Base-by-base conservation (phyloP, 257 asterid genomes). In the Solanum ossicruentum region DNA sequence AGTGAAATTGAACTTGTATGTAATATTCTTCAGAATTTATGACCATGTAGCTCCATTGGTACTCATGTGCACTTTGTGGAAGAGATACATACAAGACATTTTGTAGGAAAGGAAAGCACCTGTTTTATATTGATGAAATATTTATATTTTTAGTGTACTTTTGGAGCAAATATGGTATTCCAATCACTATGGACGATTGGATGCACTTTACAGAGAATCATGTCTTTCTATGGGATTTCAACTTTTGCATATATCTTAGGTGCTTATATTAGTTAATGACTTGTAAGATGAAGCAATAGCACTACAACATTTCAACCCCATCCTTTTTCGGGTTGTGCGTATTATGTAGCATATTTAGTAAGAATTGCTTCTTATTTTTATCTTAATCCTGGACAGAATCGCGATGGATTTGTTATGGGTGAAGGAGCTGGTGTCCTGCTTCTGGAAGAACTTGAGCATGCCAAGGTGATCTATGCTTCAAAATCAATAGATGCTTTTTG, bases 351-450 rank as follows among this genome's bases (percentile, higher is more conserved):
- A 41, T 52, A 78, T 51, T 78, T 26, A 28, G 65, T 78, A 21
- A 52, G 65, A 77, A 78, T 54, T 52, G 65, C 28, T 78, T 78
- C 65, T 78, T 54, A 78, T 78, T 10, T 84, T 52, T 39, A 23
- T 75, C 82, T 71, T 81, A 71, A n/a, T 81, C 54, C 85, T 85
- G 82, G 70, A 87, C 92, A 96, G 99, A 92, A 91, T 85, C 98
- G 98, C 41, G 98, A 96, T 89, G 99, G 99, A 54, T 96, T 96
- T 89, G 99, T 96, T 60, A 92, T 96, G 99, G 99, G 99, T 86
- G 99, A 96, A 92, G 99, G 99, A 70, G 90, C 98, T 87, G 99
- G 98, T 84, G 99, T 94, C 85, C 88, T 96, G 87, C 96, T 96
- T 12, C 84, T 96, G 89, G 99, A 96, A 88, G 99, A 96, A 90